Evolutionary conservation across 2,329 filamentous ascomycete genomes (phyloP), one percentile per base, ranked within the genome.

Genomic region (Sclerotinia minor): DNA sequence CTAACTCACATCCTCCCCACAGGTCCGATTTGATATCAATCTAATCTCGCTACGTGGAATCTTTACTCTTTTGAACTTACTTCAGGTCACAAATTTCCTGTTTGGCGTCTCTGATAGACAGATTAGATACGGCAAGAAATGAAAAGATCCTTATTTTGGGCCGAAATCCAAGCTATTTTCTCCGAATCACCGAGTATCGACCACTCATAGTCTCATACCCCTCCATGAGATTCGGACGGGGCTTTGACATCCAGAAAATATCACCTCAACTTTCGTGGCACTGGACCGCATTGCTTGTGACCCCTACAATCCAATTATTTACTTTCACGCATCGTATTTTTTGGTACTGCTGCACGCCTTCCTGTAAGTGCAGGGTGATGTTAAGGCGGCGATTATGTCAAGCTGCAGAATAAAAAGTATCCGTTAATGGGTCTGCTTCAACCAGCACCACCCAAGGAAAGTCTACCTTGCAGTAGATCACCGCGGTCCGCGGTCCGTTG

Each of bases 281-380:
- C 64, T 61, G 38, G 35, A 61, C 45, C 32, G 64, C 45, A 67
- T 67, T 61, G 44, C 41, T 61, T 53, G 49, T 61, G n/a, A 67
- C 52, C 32, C 64, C 55, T 50, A 63, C 55, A 54, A 13, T 45
- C 38, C 64, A 61, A 53, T 61, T 61, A 24, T 61, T 52, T 58
- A 41, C 26, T 44, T 58, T 50, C 47, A 63, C 50, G 45, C 59
- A 50, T 26, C 24, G 26, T 50, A 35, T 50, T 67, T 41, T 67
- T 52, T 67, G 55, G 55, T 67, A 44, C 61, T 61, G 64, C 64
- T 61, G 55, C 38, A 67, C 64, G 64, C 64, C 45, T 67, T 67
- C 64, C 55, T 67, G 64, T 61, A 35, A 67, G 64, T 67, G 45
- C 64, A 61, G 54, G 64, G 45, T 59, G 53, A 35, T 60, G 45